These are phyloP conservation scores for Saccharomycopsis phalli DNA, from an alignment of 1,139 yeast species.

Conservation along the genomic window DNA sequence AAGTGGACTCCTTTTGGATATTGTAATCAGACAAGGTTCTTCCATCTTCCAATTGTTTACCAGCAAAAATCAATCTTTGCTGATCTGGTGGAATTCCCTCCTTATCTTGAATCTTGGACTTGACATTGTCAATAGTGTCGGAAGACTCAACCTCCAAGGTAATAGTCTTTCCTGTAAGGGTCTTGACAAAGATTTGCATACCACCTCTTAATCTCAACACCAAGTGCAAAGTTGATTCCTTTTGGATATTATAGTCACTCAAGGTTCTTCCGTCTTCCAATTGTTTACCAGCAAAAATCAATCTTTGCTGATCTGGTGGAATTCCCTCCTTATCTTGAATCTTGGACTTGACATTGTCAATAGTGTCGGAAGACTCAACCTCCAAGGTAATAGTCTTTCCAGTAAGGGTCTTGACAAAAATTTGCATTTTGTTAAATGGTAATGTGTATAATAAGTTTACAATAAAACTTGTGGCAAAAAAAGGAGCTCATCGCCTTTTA, in stretches of 20 bases:
- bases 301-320: slow-evolving; percentile 99
- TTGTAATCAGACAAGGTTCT: slow-evolving; percentile 61
- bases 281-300: slow-evolving; percentile 52
- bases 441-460: background rate
- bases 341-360: slow-evolving; percentile 97
- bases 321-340: slow-evolving; percentile 99
- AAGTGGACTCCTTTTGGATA: slow-evolving; percentile 57
- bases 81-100: slow-evolving; percentile 99
- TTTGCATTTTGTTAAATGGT: slow-evolving; percentile 28
- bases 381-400: slow-evolving; percentile 93
- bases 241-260: slow-evolving; percentile 60
- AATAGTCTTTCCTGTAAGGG: slow-evolving; percentile 70
- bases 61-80: slow-evolving; percentile 74
- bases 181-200: slow-evolving; percentile 32
- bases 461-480: background rate
- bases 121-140: slow-evolving; percentile 98
- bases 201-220: slow-evolving; percentile 57
- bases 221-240: slow-evolving; percentile 52
- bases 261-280: slow-evolving; percentile 60
- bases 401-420: slow-evolving; percentile 40
- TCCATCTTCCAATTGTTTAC: slow-evolving; percentile 58
- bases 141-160: slow-evolving; percentile 98
- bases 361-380: slow-evolving; percentile 97
- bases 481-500: background rate
- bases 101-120: slow-evolving; percentile 97